Conservation (phyloP, 768 basidiomycete genomes). For the Leccinum subtestaceum region DNA sequence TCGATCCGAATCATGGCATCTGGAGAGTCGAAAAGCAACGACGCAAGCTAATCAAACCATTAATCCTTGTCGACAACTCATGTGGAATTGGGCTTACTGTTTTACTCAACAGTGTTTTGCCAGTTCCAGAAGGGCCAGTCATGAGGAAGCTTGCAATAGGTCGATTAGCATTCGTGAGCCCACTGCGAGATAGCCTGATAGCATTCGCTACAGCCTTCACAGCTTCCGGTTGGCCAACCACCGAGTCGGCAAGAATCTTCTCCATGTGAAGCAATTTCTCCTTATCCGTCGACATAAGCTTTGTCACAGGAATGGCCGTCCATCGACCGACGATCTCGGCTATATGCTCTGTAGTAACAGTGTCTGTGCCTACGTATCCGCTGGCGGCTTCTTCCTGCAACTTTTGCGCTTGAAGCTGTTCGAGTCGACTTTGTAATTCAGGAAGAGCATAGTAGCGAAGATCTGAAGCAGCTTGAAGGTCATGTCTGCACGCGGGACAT, state of each 20-base stretch:
- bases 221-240: conserved; percentile 89
- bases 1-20: conserved; percentile 93
- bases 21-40: conserved; percentile 84
- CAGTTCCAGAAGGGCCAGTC: conserved; percentile 88
- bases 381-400: conserved; percentile 65
- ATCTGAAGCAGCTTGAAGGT: conserved; percentile 79
- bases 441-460: conserved; percentile 91
- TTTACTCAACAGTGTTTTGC: conserved; percentile 88
- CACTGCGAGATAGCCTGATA: conserved; percentile 87
- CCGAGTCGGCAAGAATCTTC: conserved; percentile 68
- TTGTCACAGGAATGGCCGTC: conserved; percentile 89
- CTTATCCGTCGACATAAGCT: conserved; percentile 83
- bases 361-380: conserved; percentile 53
- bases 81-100: conserved; percentile 51
- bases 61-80: not conserved
- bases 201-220: conserved; percentile 93
- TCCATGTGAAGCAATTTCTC: conserved; percentile 90
- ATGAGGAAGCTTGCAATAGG: conserved; percentile 94
- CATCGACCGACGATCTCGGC: conserved; percentile 92
- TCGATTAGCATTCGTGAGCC: conserved; percentile 82
- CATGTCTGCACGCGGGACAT: conserved; percentile 42
- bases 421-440: conserved; percentile 73
- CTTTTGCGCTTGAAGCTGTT: conserved; percentile 70
- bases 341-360: conserved; percentile 85
- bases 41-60: conserved; percentile 61